Percentiles rank a stretch among this genome's conserved stretches.
Conservation (phyloP, 2,329 filamentous ascomycete species). For the Phyllosticta citrichinensis region DNA sequence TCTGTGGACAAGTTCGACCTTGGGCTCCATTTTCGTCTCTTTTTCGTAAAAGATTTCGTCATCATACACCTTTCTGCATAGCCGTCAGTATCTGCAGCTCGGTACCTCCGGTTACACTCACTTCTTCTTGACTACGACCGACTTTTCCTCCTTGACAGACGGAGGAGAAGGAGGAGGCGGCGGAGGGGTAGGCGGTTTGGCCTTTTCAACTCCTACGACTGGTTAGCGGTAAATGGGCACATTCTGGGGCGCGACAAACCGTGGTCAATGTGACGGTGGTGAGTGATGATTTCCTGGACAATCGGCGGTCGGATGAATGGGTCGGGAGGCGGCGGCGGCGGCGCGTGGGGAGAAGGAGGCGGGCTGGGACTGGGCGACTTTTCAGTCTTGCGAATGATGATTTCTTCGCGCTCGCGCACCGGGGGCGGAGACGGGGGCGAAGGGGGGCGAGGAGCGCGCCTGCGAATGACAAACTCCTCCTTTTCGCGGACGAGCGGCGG, state of each 20-base stretch:
- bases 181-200: constrained; percentile 38
- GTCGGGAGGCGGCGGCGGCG: constrained; percentile 45
- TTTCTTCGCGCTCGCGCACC: constrained; percentile 28
- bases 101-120: constrained; percentile 20
- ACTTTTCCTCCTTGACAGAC: constrained; percentile 33
- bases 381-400: constrained; percentile 38
- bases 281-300: constrained; percentile 80
- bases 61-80: constrained; percentile 40
- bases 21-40: constrained; percentile 29
- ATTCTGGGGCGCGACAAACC: constrained; percentile 43
- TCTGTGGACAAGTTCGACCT: constrained; percentile 21
- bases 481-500: constrained; percentile 25
- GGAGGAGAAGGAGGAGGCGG: constrained; percentile 39
- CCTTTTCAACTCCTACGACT: constrained; percentile 34
- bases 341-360: constrained; percentile 34
- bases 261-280: constrained; percentile 80
- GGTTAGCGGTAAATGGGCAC: constrained; percentile 9
- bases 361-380: constrained; percentile 40
- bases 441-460: constrained; percentile 25
- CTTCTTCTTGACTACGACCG: constrained; percentile 19
- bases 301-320: constrained; percentile 69
- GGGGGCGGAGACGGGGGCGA: constrained; percentile 25
- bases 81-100: constrained; percentile 9
- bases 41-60: constrained; percentile 58
- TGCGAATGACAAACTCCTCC: constrained; percentile 32